Base-by-base conservation (phyloP, 2,329 filamentous ascomycete species). In the Talaromyces sp. region DNA sequence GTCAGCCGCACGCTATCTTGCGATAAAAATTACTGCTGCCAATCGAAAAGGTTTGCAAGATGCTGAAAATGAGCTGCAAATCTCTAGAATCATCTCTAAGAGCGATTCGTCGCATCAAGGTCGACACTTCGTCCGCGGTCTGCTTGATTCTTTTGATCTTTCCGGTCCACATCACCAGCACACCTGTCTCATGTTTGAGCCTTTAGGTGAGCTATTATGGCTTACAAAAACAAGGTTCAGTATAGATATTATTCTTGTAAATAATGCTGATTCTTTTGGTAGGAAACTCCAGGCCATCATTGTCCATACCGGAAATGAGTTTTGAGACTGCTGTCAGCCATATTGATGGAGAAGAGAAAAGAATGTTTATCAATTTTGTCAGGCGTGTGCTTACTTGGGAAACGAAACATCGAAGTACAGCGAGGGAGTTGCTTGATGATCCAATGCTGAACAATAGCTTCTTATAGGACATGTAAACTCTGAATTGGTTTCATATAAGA, bases 21-120 rank as follows among this genome's bases (percentile, higher is more conserved):
- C 68, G 6, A 59, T 72, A 50, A 72, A 71, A 57, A 64, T 67
- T 58, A 52, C 9, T 15, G 5, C 31, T 28, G 9, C 3, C 48
- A 52, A 35, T 9, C 21, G 5, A 22, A 35, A 52, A 52, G 19
- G 36, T 15, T 3, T 7, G 2, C 19, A 13, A 39, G 78, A 80
- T 15, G 15, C 43, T 7, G 43, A 46, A 0, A 25, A 11, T 1
- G 43, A 46, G 63, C 63, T 78, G 5, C 62, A 66, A 1, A 77
- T 78, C 13, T 79, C 80, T 52, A 70, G 70, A 61, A 70, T 67
- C 43, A 17, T 46, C 13, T 28, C 43, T 3, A 46, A 13, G 43
- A 15, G 22, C 11, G 1, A 31, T n/a, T 46, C 43, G 21, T 46
- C 21, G 8, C 43, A 46, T 15, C 22, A 46, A 3, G 43, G 22